Conservation (phyloP, 2,329 filamentous ascomycete species). For the Ustilaginoidea virens region DNA sequence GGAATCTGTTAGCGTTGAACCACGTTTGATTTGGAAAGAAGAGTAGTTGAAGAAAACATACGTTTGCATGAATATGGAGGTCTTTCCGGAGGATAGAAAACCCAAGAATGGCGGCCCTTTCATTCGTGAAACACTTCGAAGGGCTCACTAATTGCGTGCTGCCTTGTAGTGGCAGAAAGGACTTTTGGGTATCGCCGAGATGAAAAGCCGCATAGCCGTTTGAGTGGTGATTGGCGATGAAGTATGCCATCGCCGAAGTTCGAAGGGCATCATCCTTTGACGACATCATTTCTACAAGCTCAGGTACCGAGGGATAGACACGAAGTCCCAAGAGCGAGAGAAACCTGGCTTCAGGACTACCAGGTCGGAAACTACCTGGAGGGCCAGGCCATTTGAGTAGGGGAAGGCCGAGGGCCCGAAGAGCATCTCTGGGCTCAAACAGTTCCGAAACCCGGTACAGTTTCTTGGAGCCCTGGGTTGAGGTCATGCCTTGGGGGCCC, state of each 20-base stretch:
- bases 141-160: constrained; percentile 55
- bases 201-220: constrained; percentile 60
- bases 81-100: constrained; percentile 65
- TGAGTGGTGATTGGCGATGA: constrained; percentile 61
- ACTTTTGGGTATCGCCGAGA: constrained; percentile 34
- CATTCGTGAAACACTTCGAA: constrained; percentile 68
- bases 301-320: constrained; percentile 51
- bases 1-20: constrained; percentile 5
- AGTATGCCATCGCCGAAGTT: constrained; percentile 62
- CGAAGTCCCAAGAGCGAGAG: constrained; percentile 59
- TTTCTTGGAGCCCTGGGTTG: constrained; percentile 31
- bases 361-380: constrained; percentile 44
- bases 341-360: constrained; percentile 59
- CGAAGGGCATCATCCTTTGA: constrained; percentile 43
- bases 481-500: constrained; percentile 38
- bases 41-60: constrained; percentile 14
- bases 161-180: constrained; percentile 60
- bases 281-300: constrained; percentile 66
- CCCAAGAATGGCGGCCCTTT: constrained; percentile 58
- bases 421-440: constrained; percentile 59
- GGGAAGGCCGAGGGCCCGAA: constrained; percentile 57
- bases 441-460: constrained; percentile 64
- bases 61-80: constrained; percentile 59
- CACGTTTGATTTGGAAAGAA: no score
- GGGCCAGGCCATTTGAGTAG: constrained; percentile 69